A percentile compares a stretch with the other conserved stretches of the same genome.
Conservation (phyloP, 2,329 filamentous ascomycete species). For the Xylaria arbuscula region DNA sequence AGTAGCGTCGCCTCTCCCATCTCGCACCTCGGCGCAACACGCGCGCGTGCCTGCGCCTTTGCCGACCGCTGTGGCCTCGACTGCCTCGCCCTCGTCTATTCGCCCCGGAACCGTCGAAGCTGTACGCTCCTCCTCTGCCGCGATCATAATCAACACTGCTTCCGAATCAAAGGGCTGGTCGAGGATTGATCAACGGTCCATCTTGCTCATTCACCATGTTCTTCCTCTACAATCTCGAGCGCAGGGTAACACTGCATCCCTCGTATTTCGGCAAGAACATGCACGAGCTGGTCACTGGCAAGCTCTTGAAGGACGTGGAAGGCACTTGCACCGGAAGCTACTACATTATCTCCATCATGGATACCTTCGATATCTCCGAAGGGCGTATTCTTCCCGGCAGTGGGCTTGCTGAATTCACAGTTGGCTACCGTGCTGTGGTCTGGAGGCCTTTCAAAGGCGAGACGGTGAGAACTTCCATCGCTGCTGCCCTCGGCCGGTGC, state of each 20-base stretch:
- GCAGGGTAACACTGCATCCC: slow-evolving; percentile 92
- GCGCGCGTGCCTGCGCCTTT: slow-evolving; percentile 30
- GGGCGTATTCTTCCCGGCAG: slow-evolving; percentile 92
- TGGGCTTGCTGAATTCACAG: slow-evolving; percentile 92
- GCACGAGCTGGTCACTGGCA: slow-evolving; percentile 88
- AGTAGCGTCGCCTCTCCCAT: slow-evolving; percentile 24
- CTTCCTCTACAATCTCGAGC: slow-evolving; percentile 97
- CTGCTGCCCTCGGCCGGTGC: slow-evolving; percentile 30
- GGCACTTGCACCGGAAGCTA: slow-evolving; percentile 95
- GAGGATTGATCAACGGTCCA: neutral
- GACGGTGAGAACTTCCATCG: slow-evolving; percentile 71
- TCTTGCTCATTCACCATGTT: slow-evolving; percentile 73
- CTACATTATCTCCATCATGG: slow-evolving; percentile 98
- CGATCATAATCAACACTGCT: neutral
- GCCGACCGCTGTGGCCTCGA: slow-evolving; percentile 14
- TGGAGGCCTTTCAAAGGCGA: slow-evolving; percentile 99
- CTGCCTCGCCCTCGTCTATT: neutral
- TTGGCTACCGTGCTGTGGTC: slow-evolving; percentile 94
- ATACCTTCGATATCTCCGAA: slow-evolving; percentile 93
- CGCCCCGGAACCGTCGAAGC: slow-evolving; percentile 3
- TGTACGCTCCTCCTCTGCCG: neutral
- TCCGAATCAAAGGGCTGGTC: neutral
- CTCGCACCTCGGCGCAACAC: slow-evolving; percentile 31
- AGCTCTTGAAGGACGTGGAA: slow-evolving; percentile 92
- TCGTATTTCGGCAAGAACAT: slow-evolving; percentile 97